phyloP scores from a whole-genome alignment of 805 yeast species.

The Blastobotrys robertii region DNA sequence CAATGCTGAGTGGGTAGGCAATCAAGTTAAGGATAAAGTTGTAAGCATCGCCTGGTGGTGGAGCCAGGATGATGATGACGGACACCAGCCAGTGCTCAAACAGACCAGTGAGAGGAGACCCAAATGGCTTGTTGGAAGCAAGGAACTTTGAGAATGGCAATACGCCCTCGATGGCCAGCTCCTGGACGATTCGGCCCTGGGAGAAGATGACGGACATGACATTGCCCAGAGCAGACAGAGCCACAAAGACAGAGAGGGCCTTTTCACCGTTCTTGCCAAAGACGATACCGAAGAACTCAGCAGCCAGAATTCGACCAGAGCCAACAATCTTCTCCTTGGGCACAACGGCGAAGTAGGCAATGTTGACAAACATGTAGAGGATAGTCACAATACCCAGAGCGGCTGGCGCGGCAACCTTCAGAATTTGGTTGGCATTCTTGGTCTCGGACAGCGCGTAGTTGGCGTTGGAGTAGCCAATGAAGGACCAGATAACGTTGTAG shows the following conservation, averaged over 20 bases:
- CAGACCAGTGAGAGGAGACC: slow-evolving; percentile 63
- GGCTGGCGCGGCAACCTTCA: slow-evolving; percentile 64
- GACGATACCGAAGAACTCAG: slow-evolving; percentile 61
- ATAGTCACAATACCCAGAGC: slow-evolving; percentile 54
- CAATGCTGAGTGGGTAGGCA: slow-evolving; percentile 72
- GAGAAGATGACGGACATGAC: slow-evolving; percentile 72
- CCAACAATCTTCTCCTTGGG: slow-evolving; percentile 36
- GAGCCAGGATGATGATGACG: slow-evolving; percentile 62
- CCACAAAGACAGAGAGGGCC: slow-evolving; percentile 72
- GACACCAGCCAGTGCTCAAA: slow-evolving; percentile 72
- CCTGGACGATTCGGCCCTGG: slow-evolving; percentile 74
- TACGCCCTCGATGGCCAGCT: slow-evolving; percentile 72
- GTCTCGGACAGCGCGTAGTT: slow-evolving; percentile 77
- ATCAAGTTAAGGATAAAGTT: slow-evolving; percentile 70
- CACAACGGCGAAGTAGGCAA: slow-evolving; percentile 51
- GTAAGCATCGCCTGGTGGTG: slow-evolving; percentile 84
- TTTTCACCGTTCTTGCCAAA: slow-evolving; percentile 60
- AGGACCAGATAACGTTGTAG: slow-evolving; percentile 79
- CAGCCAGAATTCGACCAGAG: slow-evolving; percentile 67
- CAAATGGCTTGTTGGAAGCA: slow-evolving; percentile 63
- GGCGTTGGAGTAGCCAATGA: slow-evolving; percentile 73
- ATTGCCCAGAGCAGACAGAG: slow-evolving; percentile 72
- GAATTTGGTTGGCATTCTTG: slow-evolving; percentile 59
- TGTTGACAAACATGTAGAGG: slow-evolving; percentile 64
- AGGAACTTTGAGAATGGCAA: slow-evolving; percentile 65